These are phyloP conservation scores for Ustilago esculenta DNA, from an alignment of 1,284 basidiomycete genomes.

Conservation along the genomic window DNA sequence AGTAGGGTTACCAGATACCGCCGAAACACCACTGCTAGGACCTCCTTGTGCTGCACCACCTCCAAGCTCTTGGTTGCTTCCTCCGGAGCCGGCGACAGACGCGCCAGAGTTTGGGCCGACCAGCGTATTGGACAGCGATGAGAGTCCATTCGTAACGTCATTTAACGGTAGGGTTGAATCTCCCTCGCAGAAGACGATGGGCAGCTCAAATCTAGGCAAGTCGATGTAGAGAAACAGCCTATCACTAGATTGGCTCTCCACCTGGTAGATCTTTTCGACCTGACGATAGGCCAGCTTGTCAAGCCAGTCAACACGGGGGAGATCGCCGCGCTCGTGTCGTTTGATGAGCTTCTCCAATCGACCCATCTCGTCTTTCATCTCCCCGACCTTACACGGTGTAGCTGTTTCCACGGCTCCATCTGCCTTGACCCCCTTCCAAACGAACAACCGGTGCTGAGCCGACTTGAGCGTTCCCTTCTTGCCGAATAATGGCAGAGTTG, in stretches of 20 bases:
- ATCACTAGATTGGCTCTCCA: conserved; percentile 44
- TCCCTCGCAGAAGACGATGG: conserved; percentile 86
- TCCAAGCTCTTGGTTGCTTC: background rate
- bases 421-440: conserved; percentile 84
- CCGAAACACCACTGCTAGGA: background rate
- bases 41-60: conserved; percentile 10
- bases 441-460: conserved; percentile 78
- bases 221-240: conserved; percentile 86
- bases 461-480: conserved; percentile 87
- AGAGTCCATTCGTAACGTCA: conserved; percentile 17
- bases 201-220: conserved; percentile 95
- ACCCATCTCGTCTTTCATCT: conserved; percentile 84
- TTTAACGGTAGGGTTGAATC: conserved; percentile 38
- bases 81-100: background rate
- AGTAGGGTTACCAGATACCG: conserved; percentile 15
- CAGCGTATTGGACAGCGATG: conserved; percentile 11
- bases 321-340: conserved; percentile 91
- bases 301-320: conserved; percentile 94
- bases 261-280: conserved; percentile 76
- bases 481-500: conserved; percentile 87
- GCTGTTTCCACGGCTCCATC: conserved; percentile 82
- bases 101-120: conserved; percentile 12
- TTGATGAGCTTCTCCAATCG: conserved; percentile 94
- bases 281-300: conserved; percentile 90
- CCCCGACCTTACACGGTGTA: conserved; percentile 73